These are phyloP conservation scores for Mitragyna speciosa DNA, from an alignment of 257 asterid species.

Conservation along the genomic window DNA sequence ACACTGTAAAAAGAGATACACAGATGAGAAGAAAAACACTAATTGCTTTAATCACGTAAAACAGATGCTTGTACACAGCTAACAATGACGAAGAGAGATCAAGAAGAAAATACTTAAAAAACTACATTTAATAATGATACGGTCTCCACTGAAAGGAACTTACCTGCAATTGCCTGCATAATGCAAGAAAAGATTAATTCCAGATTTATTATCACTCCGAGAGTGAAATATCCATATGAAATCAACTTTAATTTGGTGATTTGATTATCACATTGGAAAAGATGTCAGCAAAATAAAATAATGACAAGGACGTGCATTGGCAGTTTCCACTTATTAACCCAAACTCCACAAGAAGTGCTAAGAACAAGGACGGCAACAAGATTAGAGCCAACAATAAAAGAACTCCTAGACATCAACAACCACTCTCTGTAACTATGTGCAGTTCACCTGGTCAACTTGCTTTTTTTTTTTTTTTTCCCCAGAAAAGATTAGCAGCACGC, in stretches of 20 bases:
- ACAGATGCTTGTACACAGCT: background rate
- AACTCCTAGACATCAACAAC: background rate
- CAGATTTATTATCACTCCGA: conserved; percentile 34
- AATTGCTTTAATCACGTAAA: background rate
- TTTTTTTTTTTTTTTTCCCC: too few relatives aligned
- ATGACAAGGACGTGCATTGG: background rate
- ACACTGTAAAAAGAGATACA: conserved; percentile 37
- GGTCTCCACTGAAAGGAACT: background rate
- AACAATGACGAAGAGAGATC: background rate
- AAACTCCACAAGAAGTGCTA: background rate
- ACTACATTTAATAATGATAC: background rate
- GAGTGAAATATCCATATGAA: conserved; percentile 67
- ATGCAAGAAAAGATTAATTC: conserved; percentile 53
- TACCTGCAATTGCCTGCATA: conserved; percentile 77
- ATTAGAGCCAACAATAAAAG: background rate
- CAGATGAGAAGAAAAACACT: background rate
- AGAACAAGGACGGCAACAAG: background rate
- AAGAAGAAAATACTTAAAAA: background rate
- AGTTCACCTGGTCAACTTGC: background rate
- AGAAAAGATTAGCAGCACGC: background rate
- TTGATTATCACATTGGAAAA: conserved; percentile 29
- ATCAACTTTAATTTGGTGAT: conserved; percentile 53
- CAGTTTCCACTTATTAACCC: background rate
- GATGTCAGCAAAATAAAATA: conserved; percentile 1
- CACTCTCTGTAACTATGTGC: background rate